phyloP scores from a whole-genome alignment of 116 monocot genomes.

The Iris pallida region DNA sequence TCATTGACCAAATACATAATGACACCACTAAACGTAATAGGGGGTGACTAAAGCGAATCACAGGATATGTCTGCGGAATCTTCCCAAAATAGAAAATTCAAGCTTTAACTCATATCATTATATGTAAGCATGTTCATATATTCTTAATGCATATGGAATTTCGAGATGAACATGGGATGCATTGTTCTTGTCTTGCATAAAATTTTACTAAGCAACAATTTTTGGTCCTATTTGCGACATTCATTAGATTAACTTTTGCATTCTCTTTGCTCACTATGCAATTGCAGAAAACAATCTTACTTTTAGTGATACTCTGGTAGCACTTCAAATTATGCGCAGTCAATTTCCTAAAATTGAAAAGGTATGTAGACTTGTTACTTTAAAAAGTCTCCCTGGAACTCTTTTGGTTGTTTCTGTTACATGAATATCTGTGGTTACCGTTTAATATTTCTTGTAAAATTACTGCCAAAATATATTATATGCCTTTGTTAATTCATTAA shows the following conservation, averaged over 20 bases:
- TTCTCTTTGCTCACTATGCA: not conserved
- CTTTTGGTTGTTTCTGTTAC: not conserved
- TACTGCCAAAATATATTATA: not conserved
- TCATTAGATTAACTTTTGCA: not conserved
- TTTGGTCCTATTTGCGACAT: too few species aligned
- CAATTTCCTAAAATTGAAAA: constrained; percentile 70
- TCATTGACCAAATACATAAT: too few species aligned
- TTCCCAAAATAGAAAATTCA: not conserved
- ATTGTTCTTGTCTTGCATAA: not conserved
- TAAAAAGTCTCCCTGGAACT: not conserved
- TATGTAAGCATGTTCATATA: not conserved
- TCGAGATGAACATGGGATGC: not conserved
- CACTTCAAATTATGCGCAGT: constrained; percentile 70
- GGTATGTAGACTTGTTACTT: constrained; percentile 18
- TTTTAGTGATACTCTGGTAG: constrained; percentile 59
- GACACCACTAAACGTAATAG: too few species aligned
- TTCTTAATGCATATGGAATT: not conserved
- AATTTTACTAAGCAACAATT: not conserved
- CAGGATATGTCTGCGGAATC: too few species aligned
- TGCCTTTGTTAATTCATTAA: not conserved
- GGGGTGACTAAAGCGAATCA: too few species aligned
- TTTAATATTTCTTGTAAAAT: not conserved
- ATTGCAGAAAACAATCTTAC: constrained; percentile 49
- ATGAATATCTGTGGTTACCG: not conserved
- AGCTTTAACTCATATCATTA: not conserved